phyloP scores from a whole-genome alignment of 768 basidiomycete genomes.

The Tubosaeta brunneosetosa region DNA sequence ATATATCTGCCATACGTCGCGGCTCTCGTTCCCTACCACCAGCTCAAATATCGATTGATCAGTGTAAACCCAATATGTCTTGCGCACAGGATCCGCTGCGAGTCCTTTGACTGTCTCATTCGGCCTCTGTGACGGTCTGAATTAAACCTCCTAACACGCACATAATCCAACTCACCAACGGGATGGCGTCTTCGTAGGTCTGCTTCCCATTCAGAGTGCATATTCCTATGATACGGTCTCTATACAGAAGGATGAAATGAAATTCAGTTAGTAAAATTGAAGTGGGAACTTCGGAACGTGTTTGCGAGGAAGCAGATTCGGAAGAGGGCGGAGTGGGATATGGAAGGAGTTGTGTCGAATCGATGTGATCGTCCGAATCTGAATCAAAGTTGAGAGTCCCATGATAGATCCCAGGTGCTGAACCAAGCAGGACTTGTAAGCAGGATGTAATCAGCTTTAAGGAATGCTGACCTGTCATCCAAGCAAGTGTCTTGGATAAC shows the following conservation, averaged over 20 bases:
- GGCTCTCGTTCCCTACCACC: slow-evolving; percentile 78
- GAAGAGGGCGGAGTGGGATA: slow-evolving; percentile 50
- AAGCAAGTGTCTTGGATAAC: slow-evolving; percentile 73
- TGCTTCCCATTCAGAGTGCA: slow-evolving; percentile 76
- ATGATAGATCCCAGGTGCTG: slow-evolving; percentile 87
- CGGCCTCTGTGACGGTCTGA: slow-evolving; percentile 51
- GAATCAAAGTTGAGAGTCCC: slow-evolving; percentile 69
- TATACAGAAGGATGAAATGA: slow-evolving; percentile 85
- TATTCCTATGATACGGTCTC: slow-evolving; percentile 70
- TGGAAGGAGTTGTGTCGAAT: slow-evolving; percentile 72
- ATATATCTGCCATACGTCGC: slow-evolving; percentile 93
- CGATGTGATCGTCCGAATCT: slow-evolving; percentile 68
- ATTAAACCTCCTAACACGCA: background rate
- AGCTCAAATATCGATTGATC: slow-evolving; percentile 87
- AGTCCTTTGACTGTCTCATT: slow-evolving; percentile 71
- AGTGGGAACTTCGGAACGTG: slow-evolving; percentile 46
- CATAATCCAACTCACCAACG: slow-evolving; percentile 52
- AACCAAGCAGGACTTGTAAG: background rate
- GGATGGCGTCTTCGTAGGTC: slow-evolving; percentile 79
- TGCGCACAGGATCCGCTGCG: slow-evolving; percentile 77
- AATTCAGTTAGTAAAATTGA: slow-evolving; percentile 87
- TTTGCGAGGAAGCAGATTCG: slow-evolving; percentile 18
- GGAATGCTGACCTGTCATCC: slow-evolving; percentile 74
- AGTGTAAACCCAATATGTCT: slow-evolving; percentile 94
- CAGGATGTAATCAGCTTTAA: background rate